Conservation (phyloP, 2,329 filamentous ascomycete species). For the Tolypocladium endophyticum region DNA sequence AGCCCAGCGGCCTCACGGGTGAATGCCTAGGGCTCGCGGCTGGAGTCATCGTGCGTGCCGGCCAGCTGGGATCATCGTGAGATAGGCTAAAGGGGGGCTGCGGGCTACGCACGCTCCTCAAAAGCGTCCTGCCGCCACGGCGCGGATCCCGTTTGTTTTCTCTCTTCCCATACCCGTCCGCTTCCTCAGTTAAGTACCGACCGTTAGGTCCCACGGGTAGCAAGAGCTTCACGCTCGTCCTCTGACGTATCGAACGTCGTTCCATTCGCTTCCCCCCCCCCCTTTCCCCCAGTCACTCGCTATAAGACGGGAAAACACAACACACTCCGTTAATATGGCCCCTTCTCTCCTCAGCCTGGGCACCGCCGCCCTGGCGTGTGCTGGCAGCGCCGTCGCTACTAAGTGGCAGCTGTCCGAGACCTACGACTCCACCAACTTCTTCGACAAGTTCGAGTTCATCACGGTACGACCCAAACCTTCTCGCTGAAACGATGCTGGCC, state of each 20-base stretch:
- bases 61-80: background rate
- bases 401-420: conserved; percentile 28
- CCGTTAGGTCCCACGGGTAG: conserved; percentile 1
- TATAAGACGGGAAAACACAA: background rate
- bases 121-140: background rate
- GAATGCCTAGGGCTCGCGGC: background rate
- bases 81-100: background rate
- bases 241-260: conserved; percentile 35
- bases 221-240: conserved; percentile 22
- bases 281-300: conserved; percentile 11
- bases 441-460: conserved; percentile 35
- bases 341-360: conserved; percentile 28
- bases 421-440: conserved; percentile 34
- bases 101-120: background rate
- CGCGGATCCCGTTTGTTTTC: conserved; percentile 1
- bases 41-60: background rate
- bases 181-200: background rate
- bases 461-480: conserved; percentile 14
- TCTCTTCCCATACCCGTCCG: conserved; percentile 9
- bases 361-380: conserved; percentile 25
- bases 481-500: background rate
- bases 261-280: conserved; percentile 22
- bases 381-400: conserved; percentile 19
- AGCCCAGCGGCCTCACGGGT: background rate
- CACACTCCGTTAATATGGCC: conserved; percentile 20